phyloP scores from a whole-genome alignment of 306 rosid species.

The Mucuna pruriens region DNA sequence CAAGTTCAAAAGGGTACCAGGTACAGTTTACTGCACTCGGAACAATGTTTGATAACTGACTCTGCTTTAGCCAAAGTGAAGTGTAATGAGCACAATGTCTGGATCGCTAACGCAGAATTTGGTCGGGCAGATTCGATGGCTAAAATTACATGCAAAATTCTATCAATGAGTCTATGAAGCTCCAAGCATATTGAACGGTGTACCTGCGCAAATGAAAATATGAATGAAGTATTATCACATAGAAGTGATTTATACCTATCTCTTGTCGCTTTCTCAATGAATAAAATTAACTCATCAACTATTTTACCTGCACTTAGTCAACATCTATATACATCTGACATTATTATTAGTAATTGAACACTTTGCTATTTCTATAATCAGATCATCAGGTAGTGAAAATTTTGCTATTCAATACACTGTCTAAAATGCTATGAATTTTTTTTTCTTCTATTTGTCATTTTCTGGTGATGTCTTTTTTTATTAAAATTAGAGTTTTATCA shows the following conservation, averaged over 20 bases:
- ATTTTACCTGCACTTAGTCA: not conserved
- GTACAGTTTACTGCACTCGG: constrained; percentile 65
- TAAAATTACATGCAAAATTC: constrained; percentile 46
- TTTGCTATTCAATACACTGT: not conserved
- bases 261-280: not conserved
- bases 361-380: not conserved
- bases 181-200: constrained; percentile 56
- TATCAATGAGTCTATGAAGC: constrained; percentile 52
- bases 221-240: not conserved
- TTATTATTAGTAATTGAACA: not conserved
- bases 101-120: constrained; percentile 48
- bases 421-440: not conserved
- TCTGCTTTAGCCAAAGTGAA: constrained; percentile 56
- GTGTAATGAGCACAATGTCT: constrained; percentile 53
- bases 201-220: constrained; percentile 46
- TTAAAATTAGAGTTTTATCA: too few relatives aligned
- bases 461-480: too few relatives aligned
- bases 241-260: not conserved
- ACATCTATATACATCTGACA: not conserved
- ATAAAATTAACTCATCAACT: not conserved
- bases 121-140: constrained; percentile 63
- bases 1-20: constrained; percentile 43
- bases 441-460: not conserved
- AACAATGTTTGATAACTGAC: constrained; percentile 51
- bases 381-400: not conserved